These are phyloP conservation scores for Paramecium tetraurelia DNA, from an alignment of 73 alveolate species.

Conservation along the genomic window DNA sequence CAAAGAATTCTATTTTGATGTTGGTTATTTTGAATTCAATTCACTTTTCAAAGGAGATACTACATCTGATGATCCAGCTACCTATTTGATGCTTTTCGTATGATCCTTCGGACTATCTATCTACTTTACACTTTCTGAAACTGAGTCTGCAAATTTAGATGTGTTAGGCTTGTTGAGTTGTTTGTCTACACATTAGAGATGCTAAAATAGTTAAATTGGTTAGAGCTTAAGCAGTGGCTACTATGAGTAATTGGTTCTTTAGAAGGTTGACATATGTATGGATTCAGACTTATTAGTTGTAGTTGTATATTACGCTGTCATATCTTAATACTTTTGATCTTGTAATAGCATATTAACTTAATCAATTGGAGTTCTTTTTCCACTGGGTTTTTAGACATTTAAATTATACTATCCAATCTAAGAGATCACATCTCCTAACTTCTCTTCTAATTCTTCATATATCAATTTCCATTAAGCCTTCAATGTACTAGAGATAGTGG, in stretches of 20 bases:
- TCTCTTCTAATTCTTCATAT: not conserved
- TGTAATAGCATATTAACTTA: not conserved
- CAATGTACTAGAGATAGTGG: not conserved
- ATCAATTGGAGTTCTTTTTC: not conserved
- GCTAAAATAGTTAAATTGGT: not conserved
- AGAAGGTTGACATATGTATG: not conserved
- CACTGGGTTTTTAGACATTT: not conserved
- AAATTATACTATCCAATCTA: not conserved
- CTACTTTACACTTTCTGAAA: not conserved
- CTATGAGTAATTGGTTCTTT: not conserved
- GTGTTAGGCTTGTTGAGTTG: not conserved
- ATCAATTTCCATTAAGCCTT: slow-evolving; percentile 28
- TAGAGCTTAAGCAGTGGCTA: not conserved
- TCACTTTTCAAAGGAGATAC: not conserved
- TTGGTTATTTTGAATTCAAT: not conserved
- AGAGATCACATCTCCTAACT: not conserved
- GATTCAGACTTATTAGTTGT: not conserved
- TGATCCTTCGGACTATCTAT: not conserved
- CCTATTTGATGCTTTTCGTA: not conserved
- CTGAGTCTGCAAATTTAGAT: not conserved
- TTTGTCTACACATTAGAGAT: not conserved
- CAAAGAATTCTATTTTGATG: not conserved
- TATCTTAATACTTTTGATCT: not conserved
- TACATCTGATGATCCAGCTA: not conserved
- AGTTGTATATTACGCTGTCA: not conserved